A percentile compares a stretch with the other conserved stretches of the same genome.
phyloP scores from a whole-genome alignment of 306 rosid species.

The Neltuma alba region DNA sequence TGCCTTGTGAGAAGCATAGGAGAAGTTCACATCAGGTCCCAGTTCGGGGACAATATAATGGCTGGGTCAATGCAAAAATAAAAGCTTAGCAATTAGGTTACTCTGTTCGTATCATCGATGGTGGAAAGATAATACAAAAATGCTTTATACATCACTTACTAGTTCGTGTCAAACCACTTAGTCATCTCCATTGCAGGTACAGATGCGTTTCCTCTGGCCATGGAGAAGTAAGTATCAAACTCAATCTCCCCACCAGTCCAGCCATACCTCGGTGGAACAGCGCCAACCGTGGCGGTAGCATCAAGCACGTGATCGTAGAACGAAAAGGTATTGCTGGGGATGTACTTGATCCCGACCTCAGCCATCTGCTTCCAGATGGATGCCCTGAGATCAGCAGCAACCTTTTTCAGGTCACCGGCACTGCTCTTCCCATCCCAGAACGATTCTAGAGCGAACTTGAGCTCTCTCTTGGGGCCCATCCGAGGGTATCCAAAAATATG shows the following conservation, averaged over 20 bases:
- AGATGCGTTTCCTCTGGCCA: slow-evolving; percentile 96
- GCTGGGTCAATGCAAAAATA: slow-evolving; percentile 51
- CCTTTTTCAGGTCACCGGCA: slow-evolving; percentile 83
- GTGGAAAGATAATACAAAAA: not conserved
- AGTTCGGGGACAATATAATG: slow-evolving; percentile 94
- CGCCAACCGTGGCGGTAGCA: slow-evolving; percentile 81
- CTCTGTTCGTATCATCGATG: not conserved
- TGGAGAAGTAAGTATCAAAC: slow-evolving; percentile 80
- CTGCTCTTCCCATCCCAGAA: slow-evolving; percentile 93
- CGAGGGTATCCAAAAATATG: slow-evolving; percentile 96
- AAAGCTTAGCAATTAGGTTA: slow-evolving; percentile 27
- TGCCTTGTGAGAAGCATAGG: slow-evolving; percentile 92
- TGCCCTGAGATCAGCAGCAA: slow-evolving; percentile 71
- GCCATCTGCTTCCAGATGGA: slow-evolving; percentile 94
- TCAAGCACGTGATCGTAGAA: slow-evolving; percentile 86
- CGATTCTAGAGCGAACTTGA: slow-evolving; percentile 88
- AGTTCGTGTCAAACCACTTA: slow-evolving; percentile 98
- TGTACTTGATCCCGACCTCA: slow-evolving; percentile 77
- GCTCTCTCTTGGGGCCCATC: slow-evolving; percentile 97
- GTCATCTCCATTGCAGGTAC: slow-evolving; percentile 99
- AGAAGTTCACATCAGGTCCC: slow-evolving; percentile 82
- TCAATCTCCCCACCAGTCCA: slow-evolving; percentile 90
- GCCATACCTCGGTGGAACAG: slow-evolving; percentile 85
- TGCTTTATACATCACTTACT: slow-evolving; percentile 54
- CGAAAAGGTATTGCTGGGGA: slow-evolving; percentile 88